Evolutionary conservation across 2,329 filamentous ascomycete species (phyloP).

Genomic region (Aspergillus alliaceus): DNA sequence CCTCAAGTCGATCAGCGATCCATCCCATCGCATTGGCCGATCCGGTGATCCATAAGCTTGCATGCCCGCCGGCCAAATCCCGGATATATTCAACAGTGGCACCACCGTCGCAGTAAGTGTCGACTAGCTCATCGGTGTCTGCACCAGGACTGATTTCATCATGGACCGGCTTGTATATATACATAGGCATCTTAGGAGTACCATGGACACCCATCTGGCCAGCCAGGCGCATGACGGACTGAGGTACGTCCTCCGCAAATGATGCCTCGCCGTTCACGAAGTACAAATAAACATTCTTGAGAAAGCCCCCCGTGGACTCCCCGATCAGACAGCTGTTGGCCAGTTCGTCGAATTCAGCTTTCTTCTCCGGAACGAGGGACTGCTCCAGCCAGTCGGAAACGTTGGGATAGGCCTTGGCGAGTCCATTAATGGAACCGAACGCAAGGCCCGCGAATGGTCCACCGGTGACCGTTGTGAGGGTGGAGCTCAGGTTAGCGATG

Average conservation of each 20-base stretch:
- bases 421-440: slow-evolving; percentile 22
- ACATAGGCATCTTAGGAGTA: slow-evolving; percentile 12
- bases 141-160: slow-evolving; percentile 29
- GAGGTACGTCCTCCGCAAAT: slow-evolving; percentile 8
- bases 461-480: slow-evolving; percentile 22
- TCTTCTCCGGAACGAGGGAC: slow-evolving; percentile 13
- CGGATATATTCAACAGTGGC: slow-evolving; percentile 16
- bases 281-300: slow-evolving; percentile 9
- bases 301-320: neutral
- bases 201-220: slow-evolving; percentile 12
- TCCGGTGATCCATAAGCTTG: neutral
- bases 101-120: slow-evolving; percentile 2
- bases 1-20: neutral
- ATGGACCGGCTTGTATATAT: slow-evolving; percentile 29
- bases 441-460: slow-evolving; percentile 23
- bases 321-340: slow-evolving; percentile 11
- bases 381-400: slow-evolving; percentile 14
- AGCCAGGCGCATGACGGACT: slow-evolving; percentile 9
- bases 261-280: slow-evolving; percentile 9
- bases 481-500: slow-evolving; percentile 27
- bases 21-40: neutral
- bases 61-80: neutral
- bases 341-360: slow-evolving; percentile 3
- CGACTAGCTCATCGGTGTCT: slow-evolving; percentile 27
- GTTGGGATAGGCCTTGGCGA: slow-evolving; percentile 23